Evolutionary conservation across 2,329 filamentous ascomycete genomes (phyloP).

Genomic region (Myriosclerotinia duriaeana): DNA sequence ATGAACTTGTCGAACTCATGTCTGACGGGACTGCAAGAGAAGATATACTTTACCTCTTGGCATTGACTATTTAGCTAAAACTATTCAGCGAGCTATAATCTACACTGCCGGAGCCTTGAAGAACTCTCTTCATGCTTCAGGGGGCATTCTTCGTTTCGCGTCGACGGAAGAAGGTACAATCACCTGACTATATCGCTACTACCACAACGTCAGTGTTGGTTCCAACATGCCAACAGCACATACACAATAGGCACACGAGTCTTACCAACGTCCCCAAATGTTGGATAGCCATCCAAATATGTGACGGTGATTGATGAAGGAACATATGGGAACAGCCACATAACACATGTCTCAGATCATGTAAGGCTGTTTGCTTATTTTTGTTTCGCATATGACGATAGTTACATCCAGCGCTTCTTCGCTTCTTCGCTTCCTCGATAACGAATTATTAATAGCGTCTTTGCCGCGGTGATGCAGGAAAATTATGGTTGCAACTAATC

Average conservation of each 20-base stretch:
- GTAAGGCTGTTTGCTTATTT: slow-evolving; percentile 20
- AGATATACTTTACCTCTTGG: neutral
- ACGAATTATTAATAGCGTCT: neutral
- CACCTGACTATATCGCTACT: neutral
- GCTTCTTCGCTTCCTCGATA: neutral
- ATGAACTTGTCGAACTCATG: neutral
- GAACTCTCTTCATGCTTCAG: neutral
- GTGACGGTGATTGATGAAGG: neutral
- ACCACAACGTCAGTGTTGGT: neutral
- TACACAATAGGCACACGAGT: neutral
- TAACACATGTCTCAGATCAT: slow-evolving; percentile 19
- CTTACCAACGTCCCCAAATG: neutral
- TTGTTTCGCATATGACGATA: neutral
- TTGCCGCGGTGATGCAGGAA: neutral
- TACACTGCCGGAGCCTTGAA: neutral
- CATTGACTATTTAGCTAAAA: neutral
- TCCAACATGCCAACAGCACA: neutral
- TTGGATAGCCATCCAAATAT: neutral
- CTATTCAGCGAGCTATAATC: neutral
- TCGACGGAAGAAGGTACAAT: neutral
- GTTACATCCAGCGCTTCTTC: neutral
- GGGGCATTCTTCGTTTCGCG: neutral
- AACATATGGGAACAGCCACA: neutral
- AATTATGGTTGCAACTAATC: neutral
- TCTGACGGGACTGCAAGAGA: neutral